A percentile compares a stretch with the other conserved stretches of the same genome.
phyloP scores from a whole-genome alignment of 2,329 filamentous ascomycete genomes.

The Rutstroemia sydowiana region DNA sequence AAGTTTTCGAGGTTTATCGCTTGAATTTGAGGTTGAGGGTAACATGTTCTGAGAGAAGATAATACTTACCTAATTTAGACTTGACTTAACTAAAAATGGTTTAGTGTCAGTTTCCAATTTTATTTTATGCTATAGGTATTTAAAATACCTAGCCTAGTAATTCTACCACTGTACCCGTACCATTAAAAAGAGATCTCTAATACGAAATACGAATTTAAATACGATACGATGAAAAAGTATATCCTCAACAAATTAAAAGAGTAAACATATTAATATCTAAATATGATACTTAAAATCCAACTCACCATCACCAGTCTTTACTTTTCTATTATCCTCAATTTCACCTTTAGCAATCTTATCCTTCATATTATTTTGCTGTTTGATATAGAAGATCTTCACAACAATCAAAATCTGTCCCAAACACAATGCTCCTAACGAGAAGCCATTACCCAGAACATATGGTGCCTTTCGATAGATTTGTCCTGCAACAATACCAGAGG shows the following conservation, averaged over 20 bases:
- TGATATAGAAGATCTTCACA: constrained; percentile 37
- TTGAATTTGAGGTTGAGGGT: not conserved
- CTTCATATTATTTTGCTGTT: constrained; percentile 34
- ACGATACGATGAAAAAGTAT: not conserved
- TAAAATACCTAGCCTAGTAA: too few species aligned
- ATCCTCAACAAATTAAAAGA: not conserved
- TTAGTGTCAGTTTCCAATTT: too few species aligned
- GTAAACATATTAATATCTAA: not conserved
- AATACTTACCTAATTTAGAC: too few species aligned
- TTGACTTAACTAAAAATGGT: too few species aligned
- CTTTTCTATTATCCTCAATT: constrained; percentile 37
- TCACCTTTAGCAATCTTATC: constrained; percentile 35
- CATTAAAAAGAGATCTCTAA: too few species aligned
- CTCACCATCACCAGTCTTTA: constrained; percentile 40
- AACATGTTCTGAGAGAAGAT: too few species aligned
- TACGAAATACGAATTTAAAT: too few species aligned
- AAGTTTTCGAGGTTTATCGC: not conserved
- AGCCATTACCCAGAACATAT: constrained; percentile 19
- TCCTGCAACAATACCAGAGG: constrained; percentile 37
- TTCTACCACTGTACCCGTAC: too few species aligned
- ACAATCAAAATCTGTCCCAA: constrained; percentile 30
- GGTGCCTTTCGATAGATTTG: constrained; percentile 20
- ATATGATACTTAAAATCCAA: constrained; percentile 42
- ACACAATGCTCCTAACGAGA: constrained; percentile 17
- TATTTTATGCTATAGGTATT: too few species aligned